phyloP scores from a whole-genome alignment of 1,284 basidiomycete genomes.

The Entoloma clypeatum region DNA sequence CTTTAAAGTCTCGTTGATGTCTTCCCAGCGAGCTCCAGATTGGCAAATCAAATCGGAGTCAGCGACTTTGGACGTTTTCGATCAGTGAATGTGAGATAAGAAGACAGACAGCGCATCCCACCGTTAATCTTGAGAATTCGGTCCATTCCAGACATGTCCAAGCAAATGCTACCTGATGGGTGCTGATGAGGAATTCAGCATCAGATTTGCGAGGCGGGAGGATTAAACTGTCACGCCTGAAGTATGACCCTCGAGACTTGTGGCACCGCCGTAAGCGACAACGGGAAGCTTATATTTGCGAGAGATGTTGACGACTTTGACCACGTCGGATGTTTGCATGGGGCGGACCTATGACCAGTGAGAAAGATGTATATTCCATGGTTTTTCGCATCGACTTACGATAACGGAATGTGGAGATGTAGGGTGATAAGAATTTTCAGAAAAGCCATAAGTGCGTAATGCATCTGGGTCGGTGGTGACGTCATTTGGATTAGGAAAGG shows the following conservation, averaged over 20 bases:
- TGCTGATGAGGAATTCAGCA: constrained; percentile 24
- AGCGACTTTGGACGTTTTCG: constrained; percentile 56
- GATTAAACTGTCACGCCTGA: constrained; percentile 43
- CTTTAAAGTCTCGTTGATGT: constrained; percentile 74
- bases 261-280: constrained; percentile 76
- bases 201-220: constrained; percentile 1
- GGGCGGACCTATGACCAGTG: constrained; percentile 42
- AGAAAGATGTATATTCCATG: constrained; percentile 44
- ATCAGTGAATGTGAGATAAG: constrained; percentile 24
- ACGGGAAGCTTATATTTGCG: constrained; percentile 64
- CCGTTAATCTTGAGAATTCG: constrained; percentile 78
- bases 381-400: too few species aligned
- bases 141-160: constrained; percentile 89
- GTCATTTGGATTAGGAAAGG: constrained; percentile 41
- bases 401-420: constrained; percentile 62
- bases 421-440: constrained; percentile 66
- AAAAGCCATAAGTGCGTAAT: constrained; percentile 56
- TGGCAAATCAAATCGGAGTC: constrained; percentile 81
- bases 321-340: constrained; percentile 64
- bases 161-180: constrained; percentile 71
- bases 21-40: constrained; percentile 85
- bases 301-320: constrained; percentile 65
- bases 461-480: constrained; percentile 49
- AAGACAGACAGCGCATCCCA: constrained; percentile 25
- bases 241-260: constrained; percentile 68